Conservation (phyloP, 2,329 filamentous ascomycete species). For the Kalmusia sp. region DNA sequence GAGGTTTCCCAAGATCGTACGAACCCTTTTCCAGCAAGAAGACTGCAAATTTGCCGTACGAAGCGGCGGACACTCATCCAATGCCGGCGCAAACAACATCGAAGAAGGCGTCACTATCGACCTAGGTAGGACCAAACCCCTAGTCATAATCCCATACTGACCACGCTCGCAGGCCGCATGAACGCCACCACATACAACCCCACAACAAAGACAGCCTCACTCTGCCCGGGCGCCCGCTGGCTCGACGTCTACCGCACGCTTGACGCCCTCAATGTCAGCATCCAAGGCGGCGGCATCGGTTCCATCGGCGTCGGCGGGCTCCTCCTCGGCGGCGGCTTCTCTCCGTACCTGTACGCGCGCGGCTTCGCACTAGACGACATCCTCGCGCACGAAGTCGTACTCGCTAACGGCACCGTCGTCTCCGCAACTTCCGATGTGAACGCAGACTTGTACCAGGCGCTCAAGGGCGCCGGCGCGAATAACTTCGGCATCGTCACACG, state of each 20-base stretch:
- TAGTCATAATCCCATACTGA: too few species aligned
- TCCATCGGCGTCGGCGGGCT: constrained; percentile 16
- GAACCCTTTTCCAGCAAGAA: constrained; percentile 13
- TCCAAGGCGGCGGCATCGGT: constrained; percentile 6
- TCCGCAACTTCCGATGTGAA: constrained; percentile 43
- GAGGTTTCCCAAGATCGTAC: constrained; percentile 30
- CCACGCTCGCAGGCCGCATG: too few species aligned
- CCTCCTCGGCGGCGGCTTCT: constrained; percentile 14
- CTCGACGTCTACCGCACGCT: constrained; percentile 32
- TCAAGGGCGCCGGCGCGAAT: constrained; percentile 49
- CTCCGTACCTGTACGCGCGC: constrained; percentile 9
- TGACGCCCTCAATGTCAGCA: not conserved
- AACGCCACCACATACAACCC: too few species aligned
- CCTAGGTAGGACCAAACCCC: too few species aligned
- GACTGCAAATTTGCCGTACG: constrained; percentile 33
- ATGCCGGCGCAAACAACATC: constrained; percentile 39
- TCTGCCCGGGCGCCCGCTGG: constrained; percentile 22
- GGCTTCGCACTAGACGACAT: constrained; percentile 11
- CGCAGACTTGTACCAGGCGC: constrained; percentile 45
- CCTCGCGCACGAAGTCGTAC: constrained; percentile 33
- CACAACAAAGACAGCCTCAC: too few species aligned
- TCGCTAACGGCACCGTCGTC: constrained; percentile 42
- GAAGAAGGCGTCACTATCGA: constrained; percentile 36
- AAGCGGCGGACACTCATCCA: constrained; percentile 34
- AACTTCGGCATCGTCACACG: constrained; percentile 52